Evolutionary conservation across 2,329 filamentous ascomycete genomes (phyloP).

Genomic region (Cladobotryum mycophilum): DNA sequence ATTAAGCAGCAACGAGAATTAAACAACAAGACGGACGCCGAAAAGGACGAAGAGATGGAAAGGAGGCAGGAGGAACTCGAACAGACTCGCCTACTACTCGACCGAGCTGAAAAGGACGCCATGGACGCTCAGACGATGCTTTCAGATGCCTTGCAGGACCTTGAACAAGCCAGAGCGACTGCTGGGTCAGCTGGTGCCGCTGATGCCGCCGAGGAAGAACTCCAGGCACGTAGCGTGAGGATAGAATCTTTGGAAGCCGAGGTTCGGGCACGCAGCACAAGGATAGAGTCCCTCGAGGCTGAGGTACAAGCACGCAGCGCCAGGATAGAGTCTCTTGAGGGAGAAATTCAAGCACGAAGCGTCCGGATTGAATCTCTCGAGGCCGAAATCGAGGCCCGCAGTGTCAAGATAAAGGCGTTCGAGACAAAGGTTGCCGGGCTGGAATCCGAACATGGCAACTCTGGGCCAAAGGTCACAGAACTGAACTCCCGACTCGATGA

Average conservation of each 20-base stretch:
- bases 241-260: constrained; percentile 14
- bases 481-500: constrained; percentile 28
- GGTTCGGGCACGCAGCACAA: constrained; percentile 31
- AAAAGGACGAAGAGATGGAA: constrained; percentile 59
- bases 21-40: constrained; percentile 76
- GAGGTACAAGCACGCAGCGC: constrained; percentile 17
- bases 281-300: constrained; percentile 34
- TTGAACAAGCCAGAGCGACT: constrained; percentile 32
- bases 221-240: constrained; percentile 19
- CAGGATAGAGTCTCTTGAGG: constrained; percentile 17
- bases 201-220: constrained; percentile 18
- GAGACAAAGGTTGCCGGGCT: constrained; percentile 26
- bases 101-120: constrained; percentile 33
- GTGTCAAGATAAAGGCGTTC: constrained; percentile 36
- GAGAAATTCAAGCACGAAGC: constrained; percentile 28
- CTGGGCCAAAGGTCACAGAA: constrained; percentile 21
- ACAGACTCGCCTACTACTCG: constrained; percentile 29
- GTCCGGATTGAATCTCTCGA: constrained; percentile 31
- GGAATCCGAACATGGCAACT: constrained; percentile 1
- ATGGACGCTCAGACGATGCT: constrained; percentile 42
- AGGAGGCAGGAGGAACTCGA: constrained; percentile 52
- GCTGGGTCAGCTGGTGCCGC: constrained; percentile 18
- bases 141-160: constrained; percentile 24
- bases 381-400: constrained; percentile 36
- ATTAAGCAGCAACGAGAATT: constrained; percentile 93